phyloP scores from a whole-genome alignment of 345 rosid genomes.

The Populus ilicifolia region DNA sequence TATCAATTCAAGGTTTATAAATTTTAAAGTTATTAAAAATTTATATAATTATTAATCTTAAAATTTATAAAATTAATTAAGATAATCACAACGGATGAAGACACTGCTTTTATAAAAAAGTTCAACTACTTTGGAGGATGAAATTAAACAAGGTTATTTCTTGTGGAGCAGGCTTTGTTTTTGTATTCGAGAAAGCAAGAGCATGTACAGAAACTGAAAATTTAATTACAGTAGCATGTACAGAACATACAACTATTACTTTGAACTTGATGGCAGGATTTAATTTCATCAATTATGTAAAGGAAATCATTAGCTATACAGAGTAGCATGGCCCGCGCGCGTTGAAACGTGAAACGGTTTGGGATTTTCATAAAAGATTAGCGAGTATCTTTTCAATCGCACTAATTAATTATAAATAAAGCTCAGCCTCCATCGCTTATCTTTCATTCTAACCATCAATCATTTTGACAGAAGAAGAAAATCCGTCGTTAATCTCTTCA shows the following conservation, averaged over 20 bases:
- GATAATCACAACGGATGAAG: fast-evolving
- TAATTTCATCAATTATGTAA: constrained; percentile 10
- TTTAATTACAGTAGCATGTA: no score
- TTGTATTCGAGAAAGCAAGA: not conserved
- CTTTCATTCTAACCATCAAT: constrained; percentile 4
- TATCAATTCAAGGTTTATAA: fast-evolving
- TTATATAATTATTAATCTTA: no score
- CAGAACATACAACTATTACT: not conserved
- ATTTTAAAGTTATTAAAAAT: fast-evolving
- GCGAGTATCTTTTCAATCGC: not conserved
- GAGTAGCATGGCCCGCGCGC: constrained; percentile 27
- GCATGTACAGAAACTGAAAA: no score
- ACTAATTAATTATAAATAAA: constrained; percentile 10
- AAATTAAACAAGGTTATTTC: not conserved
- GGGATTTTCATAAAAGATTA: constrained; percentile 34
- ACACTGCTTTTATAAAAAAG: no score
- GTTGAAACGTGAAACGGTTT: constrained; percentile 16
- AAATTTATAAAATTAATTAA: fast-evolving
- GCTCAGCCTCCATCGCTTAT: constrained; percentile 3
- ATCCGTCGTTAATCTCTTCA: not conserved
- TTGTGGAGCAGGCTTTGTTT: not conserved
- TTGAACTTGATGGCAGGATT: not conserved
- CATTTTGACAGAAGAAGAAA: constrained; percentile 8
- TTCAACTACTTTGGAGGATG: not conserved
- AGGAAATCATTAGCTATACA: constrained; percentile 25